Percentiles rank a stretch among this genome's conserved stretches.
phyloP scores from a whole-genome alignment of 2,329 filamentous ascomycete species.

The Arthroderma uncinatum region DNA sequence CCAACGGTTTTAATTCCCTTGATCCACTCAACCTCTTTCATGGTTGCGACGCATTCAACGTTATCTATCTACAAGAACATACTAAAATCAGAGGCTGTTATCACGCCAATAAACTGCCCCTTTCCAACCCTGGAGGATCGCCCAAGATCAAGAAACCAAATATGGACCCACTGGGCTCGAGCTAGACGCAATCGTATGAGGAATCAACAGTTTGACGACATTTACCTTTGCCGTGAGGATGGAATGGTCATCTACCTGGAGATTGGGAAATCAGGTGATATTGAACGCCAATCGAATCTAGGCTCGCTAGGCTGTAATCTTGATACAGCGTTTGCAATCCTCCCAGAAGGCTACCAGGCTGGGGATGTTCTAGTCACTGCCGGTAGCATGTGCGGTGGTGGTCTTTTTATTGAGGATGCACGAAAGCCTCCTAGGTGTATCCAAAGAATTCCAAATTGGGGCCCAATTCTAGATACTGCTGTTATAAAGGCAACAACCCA shows the following conservation, averaged over 20 bases:
- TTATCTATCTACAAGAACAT: constrained; percentile 42
- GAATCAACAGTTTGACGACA: constrained; percentile 56
- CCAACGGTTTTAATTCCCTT: constrained; percentile 63
- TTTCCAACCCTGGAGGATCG: constrained; percentile 21
- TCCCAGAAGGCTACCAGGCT: constrained; percentile 49
- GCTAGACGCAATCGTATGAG: constrained; percentile 57
- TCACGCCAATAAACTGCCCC: constrained; percentile 22
- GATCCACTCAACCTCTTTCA: constrained; percentile 57
- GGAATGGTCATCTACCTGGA: constrained; percentile 65
- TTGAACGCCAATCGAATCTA: constrained; percentile 48
- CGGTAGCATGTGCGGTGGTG: constrained; percentile 66
- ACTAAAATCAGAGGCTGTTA: constrained; percentile 18
- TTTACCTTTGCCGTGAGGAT: constrained; percentile 83
- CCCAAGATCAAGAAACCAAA: constrained; percentile 32
- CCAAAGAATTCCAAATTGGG: constrained; percentile 53
- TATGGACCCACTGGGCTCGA: constrained; percentile 79
- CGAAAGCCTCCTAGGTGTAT: constrained; percentile 45
- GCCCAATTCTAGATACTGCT: constrained; percentile 41
- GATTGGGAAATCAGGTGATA: constrained; percentile 46
- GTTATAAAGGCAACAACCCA: constrained; percentile 20
- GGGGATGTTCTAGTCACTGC: constrained; percentile 71
- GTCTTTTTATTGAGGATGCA: constrained; percentile 59
- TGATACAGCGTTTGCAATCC: constrained; percentile 66
- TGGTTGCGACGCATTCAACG: constrained; percentile 52
- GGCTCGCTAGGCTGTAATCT: constrained; percentile 63